Evolutionary conservation across 768 basidiomycete genomes (phyloP).

Genomic region (Sporobolomyces phaffii): DNA sequence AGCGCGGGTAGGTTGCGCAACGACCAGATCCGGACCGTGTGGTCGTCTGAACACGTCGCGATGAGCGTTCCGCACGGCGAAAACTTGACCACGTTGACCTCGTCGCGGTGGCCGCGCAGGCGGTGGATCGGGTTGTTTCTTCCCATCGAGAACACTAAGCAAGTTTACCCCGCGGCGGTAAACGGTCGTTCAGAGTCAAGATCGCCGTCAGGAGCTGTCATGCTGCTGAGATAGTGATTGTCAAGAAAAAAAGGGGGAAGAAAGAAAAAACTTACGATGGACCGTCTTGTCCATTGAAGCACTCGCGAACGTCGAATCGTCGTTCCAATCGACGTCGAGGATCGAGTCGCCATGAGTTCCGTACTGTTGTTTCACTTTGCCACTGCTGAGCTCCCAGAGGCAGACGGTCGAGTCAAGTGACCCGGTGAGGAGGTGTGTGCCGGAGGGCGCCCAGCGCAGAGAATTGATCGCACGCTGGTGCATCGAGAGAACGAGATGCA

Average conservation of each 20-base stretch:
- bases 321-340: constrained; percentile 42
- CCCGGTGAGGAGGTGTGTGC: constrained; percentile 42
- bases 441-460: constrained; percentile 40
- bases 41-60: constrained; percentile 45
- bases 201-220: too few relatives aligned
- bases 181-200: too few relatives aligned
- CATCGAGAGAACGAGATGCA: constrained; percentile 41
- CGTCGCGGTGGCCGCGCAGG: constrained; percentile 45
- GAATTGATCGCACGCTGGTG: constrained; percentile 34
- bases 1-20: constrained; percentile 29
- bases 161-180: too few relatives aligned
- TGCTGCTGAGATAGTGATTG: too few relatives aligned
- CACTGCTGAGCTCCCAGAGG: constrained; percentile 42
- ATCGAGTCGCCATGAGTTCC: constrained; percentile 38
- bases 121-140: constrained; percentile 36
- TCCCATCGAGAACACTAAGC: constrained; percentile 32
- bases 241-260: too few relatives aligned
- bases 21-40: constrained; percentile 43
- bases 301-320: constrained; percentile 38
- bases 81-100: constrained; percentile 44
- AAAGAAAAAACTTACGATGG: constrained; percentile 22
- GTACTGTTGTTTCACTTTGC: constrained; percentile 42
- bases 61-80: constrained; percentile 40
- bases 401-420: constrained; percentile 43
- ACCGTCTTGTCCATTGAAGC: constrained; percentile 39